Base-by-base conservation (phyloP, 2,329 filamentous ascomycete species). In the Trichoderma sp. region DNA sequence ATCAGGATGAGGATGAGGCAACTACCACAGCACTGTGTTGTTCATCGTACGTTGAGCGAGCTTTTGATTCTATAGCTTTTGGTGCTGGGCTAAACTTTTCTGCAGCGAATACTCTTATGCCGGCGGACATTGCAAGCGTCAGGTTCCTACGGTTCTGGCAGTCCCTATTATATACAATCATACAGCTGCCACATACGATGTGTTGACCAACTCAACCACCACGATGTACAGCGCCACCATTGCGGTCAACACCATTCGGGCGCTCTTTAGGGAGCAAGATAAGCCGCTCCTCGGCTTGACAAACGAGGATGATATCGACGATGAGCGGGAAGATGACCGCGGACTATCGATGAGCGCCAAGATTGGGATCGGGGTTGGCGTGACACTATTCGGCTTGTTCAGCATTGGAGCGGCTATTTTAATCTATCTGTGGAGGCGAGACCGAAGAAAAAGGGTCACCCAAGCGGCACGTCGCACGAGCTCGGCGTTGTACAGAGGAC, bases 11-110 rank as follows among this genome's bases (percentile, higher is more conserved):
- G 68, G 77, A 78, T 12, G 78, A 81, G 62, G 81, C 81, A 33
- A 85, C 83, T n/a, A 85, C 83, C 7, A 85, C 84, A 12, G 83
- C 83, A 6, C 79, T 85, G 18, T 85, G 84, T 76, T 86, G 84
- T 69, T 86, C 84, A 72, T 84, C 82, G 84, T 86, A 83, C 75
- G 84, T 75, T 24, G 33, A 65, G 24, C n/a, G 41, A 64, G 14
- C 9, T 18, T 27, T 27, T n/a, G 33, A 68, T 45, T 31, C 7
- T 33, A 2, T 6, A 24, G 27, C n/a, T 41, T 31, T 16, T 21
- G 24, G 11, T 53, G 73, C 79, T 38, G 5, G 5, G 4, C 35
- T 81, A 71, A 81, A 38, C 5, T 35, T 50, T 45, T 7, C 7
- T 16, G 12, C 65, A 85, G 84, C 38, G 81, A 84, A 75, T 85